Percentiles rank a stretch among this genome's conserved stretches.
These are phyloP conservation scores for Hermanozyma aechmeae DNA, from an alignment of 805 yeast genomes.

Conservation along the genomic window DNA sequence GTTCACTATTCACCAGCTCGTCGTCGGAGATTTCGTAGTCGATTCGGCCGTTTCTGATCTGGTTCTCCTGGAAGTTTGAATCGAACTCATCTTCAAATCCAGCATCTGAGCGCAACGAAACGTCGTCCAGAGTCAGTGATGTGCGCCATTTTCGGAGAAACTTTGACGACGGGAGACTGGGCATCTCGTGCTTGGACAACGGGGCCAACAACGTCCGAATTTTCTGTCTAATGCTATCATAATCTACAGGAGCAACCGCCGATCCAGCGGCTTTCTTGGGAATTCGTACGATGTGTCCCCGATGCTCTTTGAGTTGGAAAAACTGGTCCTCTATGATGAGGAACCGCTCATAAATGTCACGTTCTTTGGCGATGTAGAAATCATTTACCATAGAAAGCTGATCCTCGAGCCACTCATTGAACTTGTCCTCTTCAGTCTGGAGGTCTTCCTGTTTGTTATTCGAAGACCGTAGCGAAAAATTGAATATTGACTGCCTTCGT, in stretches of 20 bases:
- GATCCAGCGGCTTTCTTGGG: no score
- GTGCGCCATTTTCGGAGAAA: conserved; percentile 15
- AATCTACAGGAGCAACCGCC: no score
- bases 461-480: conserved; percentile 11
- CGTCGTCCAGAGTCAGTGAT: conserved; percentile 3
- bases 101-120: conserved; percentile 1
- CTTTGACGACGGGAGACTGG: conserved; percentile 29
- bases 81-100: conserved; percentile 13
- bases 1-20: conserved; percentile 1
- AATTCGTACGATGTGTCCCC: conserved; percentile 25
- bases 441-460: conserved; percentile 13
- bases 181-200: conserved; percentile 26
- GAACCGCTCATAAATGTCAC: conserved; percentile 50
- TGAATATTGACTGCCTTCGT: conserved; percentile 14
- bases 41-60: conserved; percentile 26
- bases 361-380: conserved; percentile 55
- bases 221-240: not conserved
- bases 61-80: conserved; percentile 26
- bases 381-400: conserved; percentile 52
- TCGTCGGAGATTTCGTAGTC: conserved; percentile 8
- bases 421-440: conserved; percentile 36
- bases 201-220: conserved; percentile 8
- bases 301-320: conserved; percentile 51
- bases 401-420: conserved; percentile 56
- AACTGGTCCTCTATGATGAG: conserved; percentile 61